Conservation (phyloP, 73 alveolate genomes). For the Chromera velia region DNA sequence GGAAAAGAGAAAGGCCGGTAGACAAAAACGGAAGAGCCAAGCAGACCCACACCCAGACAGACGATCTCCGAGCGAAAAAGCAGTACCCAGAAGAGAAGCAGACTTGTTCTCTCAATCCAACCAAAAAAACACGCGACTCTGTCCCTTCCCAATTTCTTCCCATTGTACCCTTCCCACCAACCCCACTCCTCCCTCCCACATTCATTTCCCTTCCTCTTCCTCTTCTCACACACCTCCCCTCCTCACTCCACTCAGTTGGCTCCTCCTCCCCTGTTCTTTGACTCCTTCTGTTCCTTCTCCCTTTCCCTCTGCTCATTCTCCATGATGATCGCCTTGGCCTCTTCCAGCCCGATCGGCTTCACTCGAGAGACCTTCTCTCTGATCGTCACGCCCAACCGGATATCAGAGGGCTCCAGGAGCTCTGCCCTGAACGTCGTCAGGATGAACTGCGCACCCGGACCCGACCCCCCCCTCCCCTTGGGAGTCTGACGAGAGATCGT, state of each 20-base stretch:
- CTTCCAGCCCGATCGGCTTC: not conserved
- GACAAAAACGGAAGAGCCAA: too few relatives aligned
- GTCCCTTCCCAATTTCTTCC: too few relatives aligned
- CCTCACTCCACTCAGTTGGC: not conserved
- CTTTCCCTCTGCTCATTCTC: not conserved
- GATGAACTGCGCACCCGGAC: not conserved
- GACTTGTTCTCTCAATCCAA: too few relatives aligned
- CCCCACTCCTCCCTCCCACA: too few relatives aligned
- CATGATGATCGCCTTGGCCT: not conserved
- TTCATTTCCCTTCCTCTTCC: too few relatives aligned
- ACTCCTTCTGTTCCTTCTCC: not conserved
- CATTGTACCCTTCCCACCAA: too few relatives aligned
- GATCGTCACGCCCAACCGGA: not conserved
- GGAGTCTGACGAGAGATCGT: not conserved
- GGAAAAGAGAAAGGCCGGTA: too few relatives aligned
- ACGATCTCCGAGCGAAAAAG: too few relatives aligned
- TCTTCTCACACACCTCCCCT: not conserved
- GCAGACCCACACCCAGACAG: too few relatives aligned
- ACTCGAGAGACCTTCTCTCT: not conserved
- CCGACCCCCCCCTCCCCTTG: not conserved
- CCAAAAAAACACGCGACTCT: too few relatives aligned
- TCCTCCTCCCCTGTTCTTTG: too few relatives aligned
- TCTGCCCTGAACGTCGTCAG: not conserved
- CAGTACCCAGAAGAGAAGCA: too few relatives aligned
- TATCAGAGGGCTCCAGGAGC: not conserved